Conservation (phyloP, 1,284 basidiomycete species). For the Boletus holoroseus region DNA sequence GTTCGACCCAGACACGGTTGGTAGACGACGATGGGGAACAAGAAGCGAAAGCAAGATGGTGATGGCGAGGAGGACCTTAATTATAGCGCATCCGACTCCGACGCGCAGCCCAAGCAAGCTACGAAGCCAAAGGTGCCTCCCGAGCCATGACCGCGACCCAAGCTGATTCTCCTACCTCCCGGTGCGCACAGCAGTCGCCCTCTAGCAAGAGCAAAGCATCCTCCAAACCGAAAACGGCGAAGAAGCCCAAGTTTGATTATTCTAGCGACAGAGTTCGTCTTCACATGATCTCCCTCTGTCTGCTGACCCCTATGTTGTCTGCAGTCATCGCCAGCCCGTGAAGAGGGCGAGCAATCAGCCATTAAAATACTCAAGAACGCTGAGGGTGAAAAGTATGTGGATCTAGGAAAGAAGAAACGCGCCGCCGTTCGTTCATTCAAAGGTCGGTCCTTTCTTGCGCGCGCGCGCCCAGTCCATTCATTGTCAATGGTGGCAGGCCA, state of each 20-base stretch:
- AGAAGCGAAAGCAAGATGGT: conserved; percentile 32
- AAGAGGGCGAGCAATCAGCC: not conserved
- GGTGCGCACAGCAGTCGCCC: not conserved
- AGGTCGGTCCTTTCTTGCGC: conserved; percentile 33
- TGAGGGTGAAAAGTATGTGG: conserved; percentile 60
- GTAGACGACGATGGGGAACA: conserved; percentile 13
- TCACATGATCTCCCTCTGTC: not conserved
- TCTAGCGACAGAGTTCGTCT: conserved; percentile 12
- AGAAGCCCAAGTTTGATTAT: conserved; percentile 28
- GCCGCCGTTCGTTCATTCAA: conserved; percentile 70
- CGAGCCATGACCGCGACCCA: not conserved
- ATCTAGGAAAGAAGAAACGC: conserved; percentile 67
- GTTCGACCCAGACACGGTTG: not conserved
- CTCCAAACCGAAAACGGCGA: conserved; percentile 23
- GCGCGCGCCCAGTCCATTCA: not conserved
- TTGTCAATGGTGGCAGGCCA: conserved; percentile 33
- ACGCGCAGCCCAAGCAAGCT: conserved; percentile 4
- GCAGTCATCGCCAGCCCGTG: conserved; percentile 15
- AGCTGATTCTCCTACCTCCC: not conserved
- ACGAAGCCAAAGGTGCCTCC: conserved; percentile 19
- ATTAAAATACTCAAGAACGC: conserved; percentile 26
- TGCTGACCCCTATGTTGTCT: conserved; percentile 19
- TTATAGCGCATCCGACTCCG: conserved; percentile 12
- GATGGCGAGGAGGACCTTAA: conserved; percentile 27
- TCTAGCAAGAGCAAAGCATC: conserved; percentile 7